Percentiles rank a stretch among this genome's conserved stretches.
Conservation (phyloP, 1,284 basidiomycete species). For the Ceraceosorus guamensis region DNA sequence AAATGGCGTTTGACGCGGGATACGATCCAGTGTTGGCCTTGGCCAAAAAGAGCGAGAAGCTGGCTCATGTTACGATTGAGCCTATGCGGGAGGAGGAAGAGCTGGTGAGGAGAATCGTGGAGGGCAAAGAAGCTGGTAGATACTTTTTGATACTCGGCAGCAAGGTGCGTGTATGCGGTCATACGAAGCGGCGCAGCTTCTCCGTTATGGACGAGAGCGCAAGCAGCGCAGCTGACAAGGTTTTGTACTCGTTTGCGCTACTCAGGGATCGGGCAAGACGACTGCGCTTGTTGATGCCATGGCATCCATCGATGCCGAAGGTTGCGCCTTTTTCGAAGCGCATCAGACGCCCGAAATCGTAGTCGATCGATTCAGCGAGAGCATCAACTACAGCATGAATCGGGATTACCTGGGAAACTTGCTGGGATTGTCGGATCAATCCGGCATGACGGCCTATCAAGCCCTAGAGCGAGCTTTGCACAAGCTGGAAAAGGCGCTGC, state of each 20-base stretch:
- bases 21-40: constrained; percentile 40
- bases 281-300: constrained; percentile 41
- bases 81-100: constrained; percentile 32
- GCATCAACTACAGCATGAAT: constrained; percentile 40
- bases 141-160: constrained; percentile 41
- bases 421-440: constrained; percentile 36
- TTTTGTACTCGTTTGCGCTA: not conserved
- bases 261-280: constrained; percentile 31
- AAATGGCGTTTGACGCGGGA: constrained; percentile 36
- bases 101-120: constrained; percentile 34
- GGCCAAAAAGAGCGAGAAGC: constrained; percentile 27
- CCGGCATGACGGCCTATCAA: constrained; percentile 37
- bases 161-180: constrained; percentile 18
- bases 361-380: constrained; percentile 39
- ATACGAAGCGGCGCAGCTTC: not conserved
- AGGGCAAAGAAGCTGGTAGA: constrained; percentile 34
- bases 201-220: not conserved
- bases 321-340: constrained; percentile 41
- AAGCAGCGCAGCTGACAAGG: not conserved
- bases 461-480: constrained; percentile 36
- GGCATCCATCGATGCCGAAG: constrained; percentile 31
- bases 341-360: constrained; percentile 33
- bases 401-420: constrained; percentile 42
- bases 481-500: constrained; percentile 40
- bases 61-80: constrained; percentile 27